Base-by-base conservation (phyloP, 1,284 basidiomycete genomes). In the Coniferiporia sulphurascens region DNA sequence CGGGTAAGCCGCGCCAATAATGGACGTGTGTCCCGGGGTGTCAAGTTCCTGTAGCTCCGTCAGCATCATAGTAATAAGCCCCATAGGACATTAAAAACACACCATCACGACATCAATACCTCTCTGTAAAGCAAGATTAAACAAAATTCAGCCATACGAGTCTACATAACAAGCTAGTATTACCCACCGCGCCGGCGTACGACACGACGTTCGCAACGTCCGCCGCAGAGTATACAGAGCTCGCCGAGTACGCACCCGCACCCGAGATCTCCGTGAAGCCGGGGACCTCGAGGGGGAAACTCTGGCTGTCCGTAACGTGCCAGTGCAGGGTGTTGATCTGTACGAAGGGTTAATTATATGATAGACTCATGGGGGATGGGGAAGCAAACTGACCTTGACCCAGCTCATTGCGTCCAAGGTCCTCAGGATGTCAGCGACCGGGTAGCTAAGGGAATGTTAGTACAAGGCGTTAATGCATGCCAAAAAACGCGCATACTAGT, bases 361-460 rank as follows among this genome's bases (percentile, higher is more conserved):
- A 2, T 41, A 57, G 22, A 22, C 22, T 49, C 54, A 55, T 53
- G 48, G 63, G 64, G 59, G 12, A 36, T 44, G 32, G 17, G 34
- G 46, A 44, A 22, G 44, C 60, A 60, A 56, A 60, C 76, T 69
- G 55, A 91, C 84, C 77, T 96, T 97, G 65, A 89, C 88, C 81
- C 83, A 85, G 62, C 86, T 86, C 92, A 95, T 94, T 1, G 89
- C 85, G 64, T 94, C 88, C 17, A 97, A 71, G 6, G 87, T 89
- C 35, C 86, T 81, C 59, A 86, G 78, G 67, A 95, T 82, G 65
- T 89, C 85, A 0, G 69, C 52, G 6, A 87, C 77, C 0, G 87
- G 80, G 73, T 86, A 90, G 69, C 87, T 89, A 62, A 6, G 34
- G 54, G 19, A 22, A 56, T 1, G 21, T 43, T 4, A 38, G 48